Conservation (phyloP, 345 rosid species). For the Salix suchowensis region DNA sequence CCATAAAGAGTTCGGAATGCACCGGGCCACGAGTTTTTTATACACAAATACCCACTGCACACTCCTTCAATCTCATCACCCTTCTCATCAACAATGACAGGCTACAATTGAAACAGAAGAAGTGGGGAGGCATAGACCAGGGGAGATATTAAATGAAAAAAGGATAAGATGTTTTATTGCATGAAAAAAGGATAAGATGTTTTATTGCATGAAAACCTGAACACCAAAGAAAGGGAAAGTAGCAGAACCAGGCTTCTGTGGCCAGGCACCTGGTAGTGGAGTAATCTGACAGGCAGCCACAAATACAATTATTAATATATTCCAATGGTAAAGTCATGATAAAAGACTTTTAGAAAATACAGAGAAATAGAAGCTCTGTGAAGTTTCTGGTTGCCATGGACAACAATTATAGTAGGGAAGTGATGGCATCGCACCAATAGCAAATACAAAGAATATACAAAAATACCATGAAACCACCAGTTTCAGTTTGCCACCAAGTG, state of each 20-base stretch:
- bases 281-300: slow-evolving; percentile 56
- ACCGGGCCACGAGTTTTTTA: slow-evolving; percentile 94
- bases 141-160: neutral
- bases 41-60: slow-evolving; percentile 90
- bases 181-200: slow-evolving; percentile 15
- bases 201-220: slow-evolving; percentile 48
- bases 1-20: slow-evolving; percentile 95
- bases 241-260: slow-evolving; percentile 99
- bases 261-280: slow-evolving; percentile 99
- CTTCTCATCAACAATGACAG: slow-evolving; percentile 93
- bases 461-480: slow-evolving; percentile 92
- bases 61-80: slow-evolving; percentile 90
- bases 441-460: neutral
- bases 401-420: neutral
- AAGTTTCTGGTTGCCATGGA: slow-evolving; percentile 70
- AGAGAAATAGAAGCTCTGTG: slow-evolving; percentile 34
- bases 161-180: neutral
- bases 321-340: neutral
- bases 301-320: slow-evolving; percentile 9
- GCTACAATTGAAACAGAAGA: slow-evolving; percentile 40
- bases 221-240: slow-evolving; percentile 99
- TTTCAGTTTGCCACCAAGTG: slow-evolving; percentile 99
- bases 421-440: neutral
- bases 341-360: neutral
- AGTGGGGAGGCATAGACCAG: neutral